These are phyloP conservation scores for Wickerhamiella musiphila DNA, from an alignment of 805 yeast species.

Conservation along the genomic window DNA sequence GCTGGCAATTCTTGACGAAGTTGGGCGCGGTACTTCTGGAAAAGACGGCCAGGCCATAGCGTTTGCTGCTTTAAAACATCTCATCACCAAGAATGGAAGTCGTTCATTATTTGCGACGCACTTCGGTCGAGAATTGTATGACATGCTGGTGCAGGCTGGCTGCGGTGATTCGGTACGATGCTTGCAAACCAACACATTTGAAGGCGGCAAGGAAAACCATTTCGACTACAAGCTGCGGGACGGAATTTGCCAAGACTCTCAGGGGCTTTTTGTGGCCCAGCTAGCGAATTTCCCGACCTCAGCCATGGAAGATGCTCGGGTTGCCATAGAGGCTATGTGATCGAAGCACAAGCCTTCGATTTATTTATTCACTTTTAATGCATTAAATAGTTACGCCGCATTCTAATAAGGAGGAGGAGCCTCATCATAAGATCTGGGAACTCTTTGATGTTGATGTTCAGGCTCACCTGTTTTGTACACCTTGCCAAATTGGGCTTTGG, in stretches of 20 bases:
- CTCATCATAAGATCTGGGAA: too few species aligned
- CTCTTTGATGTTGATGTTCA: too few species aligned
- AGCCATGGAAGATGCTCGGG: slow-evolving; percentile 37
- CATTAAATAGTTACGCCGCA: too few species aligned
- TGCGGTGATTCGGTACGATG: slow-evolving; percentile 2
- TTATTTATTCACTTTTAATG: too few species aligned
- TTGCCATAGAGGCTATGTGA: slow-evolving; percentile 12
- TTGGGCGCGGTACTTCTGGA: slow-evolving; percentile 81
- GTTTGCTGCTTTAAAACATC: slow-evolving; percentile 47
- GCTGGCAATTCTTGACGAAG: slow-evolving; percentile 67
- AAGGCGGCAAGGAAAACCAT: slow-evolving; percentile 16
- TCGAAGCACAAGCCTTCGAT: too few species aligned
- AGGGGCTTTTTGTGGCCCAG: slow-evolving; percentile 60
- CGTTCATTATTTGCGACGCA: slow-evolving; percentile 83
- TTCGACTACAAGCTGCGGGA: slow-evolving; percentile 36
- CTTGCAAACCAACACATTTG: slow-evolving; percentile 10
- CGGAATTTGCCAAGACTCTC: slow-evolving; percentile 61
- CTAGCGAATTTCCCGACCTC: slow-evolving; percentile 59
- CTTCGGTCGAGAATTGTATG: slow-evolving; percentile 41
- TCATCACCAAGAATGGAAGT: slow-evolving; percentile 39
- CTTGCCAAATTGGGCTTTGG: too few species aligned
- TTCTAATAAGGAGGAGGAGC: too few species aligned
- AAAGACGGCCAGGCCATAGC: slow-evolving; percentile 77
- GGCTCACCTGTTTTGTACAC: too few species aligned
- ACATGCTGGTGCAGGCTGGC: slow-evolving; percentile 22